Evolutionary conservation across 2,329 filamentous ascomycete genomes (phyloP), one percentile per base, ranked within the genome.

Genomic region (Byssothecium circinans): DNA sequence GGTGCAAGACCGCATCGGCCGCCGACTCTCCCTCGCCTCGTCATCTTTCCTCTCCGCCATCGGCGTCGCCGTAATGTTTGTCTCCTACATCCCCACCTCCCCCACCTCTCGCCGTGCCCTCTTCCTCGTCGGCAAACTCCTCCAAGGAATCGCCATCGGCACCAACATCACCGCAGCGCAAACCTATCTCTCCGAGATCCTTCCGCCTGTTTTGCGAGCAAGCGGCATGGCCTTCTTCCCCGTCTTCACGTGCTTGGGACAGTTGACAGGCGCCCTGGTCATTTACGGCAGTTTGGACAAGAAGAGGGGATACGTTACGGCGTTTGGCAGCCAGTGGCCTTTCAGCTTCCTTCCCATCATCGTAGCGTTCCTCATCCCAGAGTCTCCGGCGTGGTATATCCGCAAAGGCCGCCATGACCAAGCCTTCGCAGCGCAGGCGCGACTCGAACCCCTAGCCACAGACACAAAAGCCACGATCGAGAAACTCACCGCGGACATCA

Each of bases 171-270:
- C 61, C 2, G 43, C 60, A 10, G 54, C 56, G n/a, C 62, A 67
- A 25, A 79, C 77, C 0, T 80, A 79, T 62, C 72, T 79, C 54
- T 79, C 77, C 12, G 78, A 81, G 51, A 74, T 78, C n/a, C 60
- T 76, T 1, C 77, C 78, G 0, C 67, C 73, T 0, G 65, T 62
- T 3, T 66, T 81, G 7, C 69, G 78, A 29, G 78, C 75, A 2
- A 72, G 77, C 0, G 68, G 74, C 2, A 72, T 80, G 57, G 75
- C 77, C 1, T 69, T 79, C 36, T 75, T 79, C 42, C 77, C 78
- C 4, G 73, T 74, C 2, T 78, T 80, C 56, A 77, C 72, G 15
- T 67, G 79, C 3, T 51, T 79, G 0, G 78, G 77, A 8, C 75
- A 80, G 57, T 62, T 80, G 14, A 66, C 78, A 8, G 78, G 77